Conservation (phyloP, 2,329 filamentous ascomycete species). For the Grosmannia huntii region DNA sequence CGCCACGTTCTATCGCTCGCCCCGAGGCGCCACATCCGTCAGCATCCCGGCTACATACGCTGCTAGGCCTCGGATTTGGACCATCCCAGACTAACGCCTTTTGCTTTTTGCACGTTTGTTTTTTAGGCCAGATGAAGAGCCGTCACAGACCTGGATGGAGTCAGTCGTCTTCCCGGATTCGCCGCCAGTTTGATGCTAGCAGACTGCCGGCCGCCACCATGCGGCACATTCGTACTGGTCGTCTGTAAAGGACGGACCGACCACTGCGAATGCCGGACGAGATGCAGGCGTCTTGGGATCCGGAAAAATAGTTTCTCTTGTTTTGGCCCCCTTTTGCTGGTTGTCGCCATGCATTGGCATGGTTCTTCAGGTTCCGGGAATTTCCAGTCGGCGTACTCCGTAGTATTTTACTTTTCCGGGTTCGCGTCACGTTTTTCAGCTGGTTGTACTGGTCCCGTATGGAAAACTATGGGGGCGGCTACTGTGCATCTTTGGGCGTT, state of each 20-base stretch:
- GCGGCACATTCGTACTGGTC: constrained; percentile 5
- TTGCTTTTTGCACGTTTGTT: neutral
- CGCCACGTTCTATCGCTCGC: neutral
- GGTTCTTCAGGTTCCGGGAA: neutral
- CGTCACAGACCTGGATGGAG: constrained; percentile 2
- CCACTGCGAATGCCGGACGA: neutral
- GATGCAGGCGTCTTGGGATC: neutral
- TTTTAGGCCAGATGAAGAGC: constrained; percentile 10
- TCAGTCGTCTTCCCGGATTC: neutral
- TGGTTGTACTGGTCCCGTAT: constrained; percentile 1
- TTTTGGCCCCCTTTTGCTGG: neutral
- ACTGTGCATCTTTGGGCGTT: constrained; percentile 5
- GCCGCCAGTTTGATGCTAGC: constrained; percentile 6
- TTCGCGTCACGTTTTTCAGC: neutral
- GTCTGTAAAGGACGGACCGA: neutral
- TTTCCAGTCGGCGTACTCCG: neutral
- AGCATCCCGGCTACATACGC: constrained; percentile 2
- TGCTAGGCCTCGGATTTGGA: neutral
- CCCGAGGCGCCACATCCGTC: neutral
- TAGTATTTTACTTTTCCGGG: neutral
- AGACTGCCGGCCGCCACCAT: constrained; percentile 1
- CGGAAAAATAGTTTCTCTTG: neutral
- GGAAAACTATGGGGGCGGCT: constrained; percentile 1
- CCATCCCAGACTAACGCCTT: neutral
- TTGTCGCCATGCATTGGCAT: neutral